Evolutionary conservation across 495 filamentous ascomycete genomes (phyloP).

Genomic region (Podospora sp.): DNA sequence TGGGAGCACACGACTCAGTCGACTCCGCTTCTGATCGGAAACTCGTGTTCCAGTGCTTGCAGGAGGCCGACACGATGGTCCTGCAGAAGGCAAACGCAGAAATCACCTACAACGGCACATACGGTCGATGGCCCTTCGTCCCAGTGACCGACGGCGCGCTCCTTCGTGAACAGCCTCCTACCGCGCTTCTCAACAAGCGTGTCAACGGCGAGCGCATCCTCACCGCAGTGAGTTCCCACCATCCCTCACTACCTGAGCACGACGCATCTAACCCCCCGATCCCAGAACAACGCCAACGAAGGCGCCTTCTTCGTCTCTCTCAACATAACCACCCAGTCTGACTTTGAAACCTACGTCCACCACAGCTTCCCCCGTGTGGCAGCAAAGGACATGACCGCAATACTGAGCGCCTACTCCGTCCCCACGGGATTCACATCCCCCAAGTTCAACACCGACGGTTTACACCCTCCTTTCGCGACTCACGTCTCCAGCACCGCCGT

Average conservation of each 20-base stretch:
- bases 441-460: constrained; percentile 34
- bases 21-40: no score
- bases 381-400: constrained; percentile 43
- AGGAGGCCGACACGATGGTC: constrained; percentile 47
- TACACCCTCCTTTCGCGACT: constrained; percentile 26
- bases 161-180: constrained; percentile 54
- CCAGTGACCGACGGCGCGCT: constrained; percentile 64
- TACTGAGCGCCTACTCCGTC: constrained; percentile 36
- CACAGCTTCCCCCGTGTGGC: constrained; percentile 54
- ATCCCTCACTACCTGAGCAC: no score
- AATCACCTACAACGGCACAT: constrained; percentile 46
- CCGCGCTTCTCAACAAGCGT: no score
- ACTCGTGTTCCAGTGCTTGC: constrained; percentile 62
- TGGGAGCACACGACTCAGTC: no score
- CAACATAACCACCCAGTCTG: constrained; percentile 48
- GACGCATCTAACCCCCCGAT: no score
- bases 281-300: constrained; percentile 59
- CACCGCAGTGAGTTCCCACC: no score
- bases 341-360: constrained; percentile 51
- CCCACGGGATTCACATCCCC: constrained; percentile 23
- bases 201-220: constrained; percentile 59
- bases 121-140: constrained; percentile 52
- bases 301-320: constrained; percentile 45
- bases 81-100: constrained; percentile 58
- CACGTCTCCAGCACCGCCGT: constrained; percentile 29